These are phyloP conservation scores for Ceratobasidium sp. DNA, from an alignment of 1,284 basidiomycete genomes.

Conservation along the genomic window DNA sequence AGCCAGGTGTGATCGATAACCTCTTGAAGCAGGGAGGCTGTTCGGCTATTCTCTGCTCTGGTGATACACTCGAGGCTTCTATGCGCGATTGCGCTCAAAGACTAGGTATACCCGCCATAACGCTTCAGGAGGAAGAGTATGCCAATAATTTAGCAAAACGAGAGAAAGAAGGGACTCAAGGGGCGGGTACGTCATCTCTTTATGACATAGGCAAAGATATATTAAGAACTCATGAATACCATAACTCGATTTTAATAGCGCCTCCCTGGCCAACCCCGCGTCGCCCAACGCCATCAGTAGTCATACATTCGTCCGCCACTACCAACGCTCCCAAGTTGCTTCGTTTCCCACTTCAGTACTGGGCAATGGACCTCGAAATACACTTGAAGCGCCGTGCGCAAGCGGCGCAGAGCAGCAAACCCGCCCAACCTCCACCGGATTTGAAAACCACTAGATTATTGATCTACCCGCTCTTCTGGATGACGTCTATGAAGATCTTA, in stretches of 20 bases:
- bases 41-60: not conserved
- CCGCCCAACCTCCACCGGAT: not conserved
- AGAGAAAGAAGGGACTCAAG: not conserved
- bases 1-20: not conserved
- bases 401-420: not conserved
- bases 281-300: constrained; percentile 2
- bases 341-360: constrained; percentile 22
- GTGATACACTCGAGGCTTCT: not conserved
- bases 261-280: constrained; percentile 5
- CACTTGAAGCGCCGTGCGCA: not conserved
- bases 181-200: not conserved
- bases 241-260: not conserved
- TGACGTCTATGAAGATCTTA: not conserved
- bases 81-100: not conserved
- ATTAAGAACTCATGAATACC: not conserved
- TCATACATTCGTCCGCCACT: constrained; percentile 5
- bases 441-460: not conserved
- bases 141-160: not conserved
- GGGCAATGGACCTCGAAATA: constrained; percentile 13
- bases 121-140: not conserved
- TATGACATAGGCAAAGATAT: too few relatives aligned
- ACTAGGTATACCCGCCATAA: not conserved
- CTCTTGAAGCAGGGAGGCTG: not conserved
- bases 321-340: constrained; percentile 17
- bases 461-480: constrained; percentile 4